Percentiles rank a stretch among this genome's conserved stretches.
These are phyloP conservation scores for Cornus kousa DNA, from an alignment of 148 eudicot genomes.

Conservation along the genomic window DNA sequence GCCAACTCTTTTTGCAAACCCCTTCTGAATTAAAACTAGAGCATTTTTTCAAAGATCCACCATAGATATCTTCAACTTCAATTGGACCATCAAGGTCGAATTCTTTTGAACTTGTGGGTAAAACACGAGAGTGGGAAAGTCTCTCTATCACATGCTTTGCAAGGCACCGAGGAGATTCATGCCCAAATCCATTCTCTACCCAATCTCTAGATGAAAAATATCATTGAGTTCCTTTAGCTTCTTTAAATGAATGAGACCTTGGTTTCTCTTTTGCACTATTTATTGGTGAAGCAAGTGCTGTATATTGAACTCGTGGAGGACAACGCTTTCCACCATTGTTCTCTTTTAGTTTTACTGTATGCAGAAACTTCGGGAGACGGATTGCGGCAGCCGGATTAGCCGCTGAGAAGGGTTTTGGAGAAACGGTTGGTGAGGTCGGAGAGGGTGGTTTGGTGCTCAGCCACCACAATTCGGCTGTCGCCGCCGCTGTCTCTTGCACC, in stretches of 20 bases:
- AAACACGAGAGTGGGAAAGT: slow-evolving; percentile 57
- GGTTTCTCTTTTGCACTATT: slow-evolving; percentile 56
- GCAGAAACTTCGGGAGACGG: too few relatives aligned
- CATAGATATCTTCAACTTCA: slow-evolving; percentile 76
- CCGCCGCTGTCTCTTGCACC: too few relatives aligned
- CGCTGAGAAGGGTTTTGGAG: too few relatives aligned
- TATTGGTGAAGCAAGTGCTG: slow-evolving; percentile 51
- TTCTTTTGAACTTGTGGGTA: slow-evolving; percentile 38
- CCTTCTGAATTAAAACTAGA: slow-evolving; percentile 27
- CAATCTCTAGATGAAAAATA: slow-evolving; percentile 44
- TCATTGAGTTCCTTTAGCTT: slow-evolving; percentile 36
- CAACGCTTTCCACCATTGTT: slow-evolving; percentile 33
- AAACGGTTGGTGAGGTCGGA: too few relatives aligned
- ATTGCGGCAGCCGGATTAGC: too few relatives aligned
- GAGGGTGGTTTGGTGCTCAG: too few relatives aligned
- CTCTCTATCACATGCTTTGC: slow-evolving; percentile 87
- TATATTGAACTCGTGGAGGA: slow-evolving; percentile 57
- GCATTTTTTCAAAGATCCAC: slow-evolving; percentile 31
- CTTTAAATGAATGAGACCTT: slow-evolving; percentile 53
- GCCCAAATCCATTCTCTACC: slow-evolving; percentile 49
- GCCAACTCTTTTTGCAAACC: slow-evolving; percentile 15
- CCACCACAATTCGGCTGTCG: too few relatives aligned
- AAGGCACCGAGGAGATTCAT: slow-evolving; percentile 65
- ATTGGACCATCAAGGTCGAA: slow-evolving; percentile 61
- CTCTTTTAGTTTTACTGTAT: too few relatives aligned